Evolutionary conservation across 148 eudicot species (phyloP).

Genomic region (Rhododendron henanense): DNA sequence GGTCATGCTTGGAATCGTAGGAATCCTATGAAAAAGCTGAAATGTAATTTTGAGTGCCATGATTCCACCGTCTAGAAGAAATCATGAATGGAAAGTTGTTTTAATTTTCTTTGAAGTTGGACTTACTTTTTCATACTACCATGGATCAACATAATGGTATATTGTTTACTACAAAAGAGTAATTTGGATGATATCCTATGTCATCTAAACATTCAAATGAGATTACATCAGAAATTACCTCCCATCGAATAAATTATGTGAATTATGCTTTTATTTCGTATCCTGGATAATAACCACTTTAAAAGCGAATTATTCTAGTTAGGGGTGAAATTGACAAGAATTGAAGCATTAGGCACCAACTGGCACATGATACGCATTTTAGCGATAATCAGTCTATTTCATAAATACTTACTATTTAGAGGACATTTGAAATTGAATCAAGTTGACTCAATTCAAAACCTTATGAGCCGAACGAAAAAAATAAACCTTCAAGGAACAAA

Average conservation of each 20-base stretch:
- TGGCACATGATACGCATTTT: background rate
- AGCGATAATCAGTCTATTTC: background rate
- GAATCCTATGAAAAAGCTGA: background rate
- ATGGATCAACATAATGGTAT: background rate
- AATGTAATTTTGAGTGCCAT: background rate
- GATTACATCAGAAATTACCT: too few species aligned
- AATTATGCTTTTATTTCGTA: background rate
- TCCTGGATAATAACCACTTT: background rate
- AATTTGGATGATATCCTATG: too few species aligned
- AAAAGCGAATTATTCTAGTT: background rate
- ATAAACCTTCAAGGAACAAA: background rate
- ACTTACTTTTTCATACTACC: background rate
- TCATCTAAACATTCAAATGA: too few species aligned
- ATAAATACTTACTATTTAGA: background rate
- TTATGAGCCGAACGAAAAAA: background rate
- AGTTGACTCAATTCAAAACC: background rate
- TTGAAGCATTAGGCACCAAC: too few species aligned
- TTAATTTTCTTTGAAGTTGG: background rate
- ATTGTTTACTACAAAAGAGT: background rate
- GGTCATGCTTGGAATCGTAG: background rate
- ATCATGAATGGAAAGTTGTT: background rate
- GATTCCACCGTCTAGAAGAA: background rate
- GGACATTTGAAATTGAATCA: background rate
- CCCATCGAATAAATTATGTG: too few species aligned
- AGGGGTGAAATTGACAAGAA: too few species aligned